phyloP scores from a whole-genome alignment of 345 rosid species.

The Passiflora organensis region DNA sequence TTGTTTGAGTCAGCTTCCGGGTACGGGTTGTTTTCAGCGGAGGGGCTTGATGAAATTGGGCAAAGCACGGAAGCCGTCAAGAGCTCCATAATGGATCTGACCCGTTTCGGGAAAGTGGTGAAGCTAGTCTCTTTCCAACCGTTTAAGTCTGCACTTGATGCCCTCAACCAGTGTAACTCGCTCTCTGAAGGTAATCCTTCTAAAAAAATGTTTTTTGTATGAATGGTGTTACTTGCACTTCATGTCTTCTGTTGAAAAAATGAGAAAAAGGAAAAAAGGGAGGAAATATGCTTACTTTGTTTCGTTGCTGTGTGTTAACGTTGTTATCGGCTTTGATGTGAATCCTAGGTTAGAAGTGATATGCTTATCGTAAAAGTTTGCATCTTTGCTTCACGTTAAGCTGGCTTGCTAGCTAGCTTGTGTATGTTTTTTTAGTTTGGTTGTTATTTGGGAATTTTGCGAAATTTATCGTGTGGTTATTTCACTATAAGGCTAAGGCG shows the following conservation, averaged over 20 bases:
- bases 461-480: not conserved
- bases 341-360: too few species aligned
- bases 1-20: constrained; percentile 74
- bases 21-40: constrained; percentile 44
- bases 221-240: too few species aligned
- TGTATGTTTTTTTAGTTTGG: not conserved
- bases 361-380: too few species aligned
- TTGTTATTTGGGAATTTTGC: not conserved
- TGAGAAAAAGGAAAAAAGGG: too few species aligned
- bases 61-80: constrained; percentile 80
- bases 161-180: constrained; percentile 77
- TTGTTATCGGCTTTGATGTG: too few species aligned
- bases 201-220: not conserved
- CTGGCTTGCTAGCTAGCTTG: not conserved
- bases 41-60: constrained; percentile 76
- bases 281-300: too few species aligned
- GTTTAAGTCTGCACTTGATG: constrained; percentile 57
- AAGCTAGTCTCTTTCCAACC: constrained; percentile 72
- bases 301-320: too few species aligned
- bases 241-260: too few species aligned
- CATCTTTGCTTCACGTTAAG: too few species aligned
- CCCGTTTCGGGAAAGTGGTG: constrained; percentile 72
- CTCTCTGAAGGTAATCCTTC: constrained; percentile 57
- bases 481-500: too few species aligned
- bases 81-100: constrained; percentile 58